These are phyloP conservation scores for Phytophthora rubi DNA, from an alignment of 352 stramenopile genomes.

Conservation along the genomic window DNA sequence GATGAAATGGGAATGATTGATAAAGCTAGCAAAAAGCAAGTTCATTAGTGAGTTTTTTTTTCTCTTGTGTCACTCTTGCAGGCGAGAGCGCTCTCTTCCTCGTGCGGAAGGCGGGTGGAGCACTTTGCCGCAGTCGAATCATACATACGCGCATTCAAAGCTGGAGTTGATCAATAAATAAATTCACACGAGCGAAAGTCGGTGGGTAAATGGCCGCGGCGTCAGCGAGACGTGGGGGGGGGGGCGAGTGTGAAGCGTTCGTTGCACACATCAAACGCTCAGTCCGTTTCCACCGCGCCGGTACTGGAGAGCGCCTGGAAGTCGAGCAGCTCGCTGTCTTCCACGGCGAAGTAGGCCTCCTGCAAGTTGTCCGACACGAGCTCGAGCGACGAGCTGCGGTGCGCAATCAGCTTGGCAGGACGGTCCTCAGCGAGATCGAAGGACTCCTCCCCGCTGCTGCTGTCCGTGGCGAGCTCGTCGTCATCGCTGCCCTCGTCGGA, in stretches of 20 bases:
- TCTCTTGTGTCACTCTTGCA: constrained; percentile 23
- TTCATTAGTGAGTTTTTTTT: constrained; percentile 43
- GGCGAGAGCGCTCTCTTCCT: constrained; percentile 22
- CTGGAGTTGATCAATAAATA: constrained; percentile 53
- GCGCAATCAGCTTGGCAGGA: constrained; percentile 37
- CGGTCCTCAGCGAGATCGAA: constrained; percentile 44
- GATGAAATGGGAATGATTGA: background rate
- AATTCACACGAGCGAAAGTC: constrained; percentile 38
- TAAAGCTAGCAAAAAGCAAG: constrained; percentile 33
- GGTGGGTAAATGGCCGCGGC: constrained; percentile 19
- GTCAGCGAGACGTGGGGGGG: background rate
- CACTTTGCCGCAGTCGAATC: constrained; percentile 33
- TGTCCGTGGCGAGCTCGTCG: constrained; percentile 38
- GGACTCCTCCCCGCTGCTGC: constrained; percentile 38
- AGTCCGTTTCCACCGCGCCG: constrained; percentile 33
- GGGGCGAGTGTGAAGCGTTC: background rate
- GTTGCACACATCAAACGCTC: constrained; percentile 18
- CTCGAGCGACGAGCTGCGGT: constrained; percentile 53
- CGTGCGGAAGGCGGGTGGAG: constrained; percentile 9
- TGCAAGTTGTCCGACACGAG: constrained; percentile 82
- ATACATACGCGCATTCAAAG: constrained; percentile 51
- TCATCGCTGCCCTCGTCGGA: constrained; percentile 58
- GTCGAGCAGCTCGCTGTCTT: constrained; percentile 74
- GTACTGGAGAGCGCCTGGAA: constrained; percentile 45
- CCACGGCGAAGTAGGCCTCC: constrained; percentile 68